Evolutionary conservation across 176 grass and related monocot genomes (phyloP).

Genomic region (Phragmites australis): DNA sequence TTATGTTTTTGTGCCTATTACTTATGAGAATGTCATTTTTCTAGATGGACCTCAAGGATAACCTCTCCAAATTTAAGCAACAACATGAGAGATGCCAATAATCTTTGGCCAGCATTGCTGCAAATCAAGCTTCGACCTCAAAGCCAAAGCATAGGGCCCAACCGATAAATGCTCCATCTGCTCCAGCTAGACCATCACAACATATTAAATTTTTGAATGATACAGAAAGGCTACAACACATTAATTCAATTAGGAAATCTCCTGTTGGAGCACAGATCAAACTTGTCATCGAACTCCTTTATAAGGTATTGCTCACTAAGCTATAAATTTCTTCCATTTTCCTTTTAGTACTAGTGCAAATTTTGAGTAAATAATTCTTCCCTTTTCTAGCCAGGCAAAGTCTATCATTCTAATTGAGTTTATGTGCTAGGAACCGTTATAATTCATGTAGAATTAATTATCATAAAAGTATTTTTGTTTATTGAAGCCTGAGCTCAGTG

Average conservation of each 20-base stretch:
- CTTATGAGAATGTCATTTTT: background rate
- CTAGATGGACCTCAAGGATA: constrained; percentile 85
- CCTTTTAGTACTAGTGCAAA: background rate
- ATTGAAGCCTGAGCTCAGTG: background rate
- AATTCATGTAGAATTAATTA: background rate
- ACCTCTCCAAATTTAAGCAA: constrained; percentile 84
- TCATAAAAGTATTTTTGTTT: background rate
- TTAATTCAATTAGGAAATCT: constrained; percentile 79
- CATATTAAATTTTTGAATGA: constrained; percentile 87
- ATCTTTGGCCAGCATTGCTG: constrained; percentile 68
- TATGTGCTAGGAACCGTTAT: background rate
- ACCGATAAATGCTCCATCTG: constrained; percentile 42
- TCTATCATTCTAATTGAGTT: constrained; percentile 14
- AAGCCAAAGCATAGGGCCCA: constrained; percentile 57
- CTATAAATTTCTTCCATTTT: background rate
- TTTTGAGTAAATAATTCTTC: background rate
- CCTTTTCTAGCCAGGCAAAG: background rate
- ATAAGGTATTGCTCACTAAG: constrained; percentile 49
- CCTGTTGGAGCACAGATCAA: constrained; percentile 82
- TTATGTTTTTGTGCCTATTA: background rate
- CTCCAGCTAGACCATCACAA: constrained; percentile 45
- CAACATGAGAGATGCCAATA: constrained; percentile 85
- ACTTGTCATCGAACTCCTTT: constrained; percentile 80
- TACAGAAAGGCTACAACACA: constrained; percentile 82
- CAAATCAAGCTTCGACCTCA: constrained; percentile 38